Conservation (phyloP, 2,329 filamentous ascomycete genomes). For the Chaetomiaceae sp. region DNA sequence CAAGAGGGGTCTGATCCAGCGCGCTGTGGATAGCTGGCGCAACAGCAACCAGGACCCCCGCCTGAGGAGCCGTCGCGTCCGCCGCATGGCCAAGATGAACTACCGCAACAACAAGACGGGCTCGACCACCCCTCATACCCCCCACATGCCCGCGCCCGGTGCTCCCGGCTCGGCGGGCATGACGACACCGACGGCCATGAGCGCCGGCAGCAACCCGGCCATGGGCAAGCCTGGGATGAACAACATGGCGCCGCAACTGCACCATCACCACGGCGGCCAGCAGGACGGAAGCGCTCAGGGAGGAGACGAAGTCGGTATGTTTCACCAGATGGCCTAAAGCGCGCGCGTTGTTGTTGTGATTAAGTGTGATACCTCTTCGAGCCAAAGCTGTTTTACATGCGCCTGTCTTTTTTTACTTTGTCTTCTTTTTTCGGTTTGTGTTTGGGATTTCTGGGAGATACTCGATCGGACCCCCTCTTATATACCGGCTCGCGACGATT, state of each 20-base stretch:
- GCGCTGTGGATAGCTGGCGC: slow-evolving; percentile 96
- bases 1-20: slow-evolving; percentile 92
- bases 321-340: slow-evolving; percentile 78
- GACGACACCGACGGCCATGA: slow-evolving; percentile 60
- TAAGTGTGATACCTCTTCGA: slow-evolving; percentile 33
- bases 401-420: slow-evolving; percentile 26
- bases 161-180: slow-evolving; percentile 55
- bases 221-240: slow-evolving; percentile 64
- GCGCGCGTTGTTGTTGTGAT: slow-evolving; percentile 36
- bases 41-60: slow-evolving; percentile 98
- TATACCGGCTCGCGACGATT: slow-evolving; percentile 33
- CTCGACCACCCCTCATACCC: slow-evolving; percentile 37
- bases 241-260: slow-evolving; percentile 62
- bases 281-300: slow-evolving; percentile 62
- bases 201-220: slow-evolving; percentile 47
- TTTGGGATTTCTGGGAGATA: slow-evolving; percentile 28
- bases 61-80: slow-evolving; percentile 83
- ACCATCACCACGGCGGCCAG: slow-evolving; percentile 73
- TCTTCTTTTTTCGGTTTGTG: slow-evolving; percentile 27
- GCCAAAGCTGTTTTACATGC: slow-evolving; percentile 23
- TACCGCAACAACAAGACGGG: slow-evolving; percentile 64
- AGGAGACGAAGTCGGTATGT: slow-evolving; percentile 94
- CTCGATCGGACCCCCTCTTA: slow-evolving; percentile 26
- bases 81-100: slow-evolving; percentile 94
- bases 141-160: slow-evolving; percentile 64